These are phyloP conservation scores for Vigna trinervia DNA, from an alignment of 306 rosid species.

Conservation along the genomic window DNA sequence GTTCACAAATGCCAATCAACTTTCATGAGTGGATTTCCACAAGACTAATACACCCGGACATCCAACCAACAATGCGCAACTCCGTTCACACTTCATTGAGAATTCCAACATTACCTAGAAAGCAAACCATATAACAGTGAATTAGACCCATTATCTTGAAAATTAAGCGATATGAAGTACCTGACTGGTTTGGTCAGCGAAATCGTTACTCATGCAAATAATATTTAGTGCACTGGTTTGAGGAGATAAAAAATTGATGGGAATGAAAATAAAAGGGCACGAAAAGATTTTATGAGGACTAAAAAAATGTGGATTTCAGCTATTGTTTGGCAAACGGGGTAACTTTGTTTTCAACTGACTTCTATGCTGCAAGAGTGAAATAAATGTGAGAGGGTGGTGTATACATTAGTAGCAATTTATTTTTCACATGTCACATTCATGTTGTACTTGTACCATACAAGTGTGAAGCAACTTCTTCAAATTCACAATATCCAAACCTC, in stretches of 20 bases:
- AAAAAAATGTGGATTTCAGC: neutral
- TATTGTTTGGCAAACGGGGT: neutral
- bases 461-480: constrained; percentile 5
- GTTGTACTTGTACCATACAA: constrained; percentile 7
- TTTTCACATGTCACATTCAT: neutral
- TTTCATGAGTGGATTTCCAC: constrained; percentile 12
- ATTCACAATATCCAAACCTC: constrained; percentile 14
- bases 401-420: neutral
- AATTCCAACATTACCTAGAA: constrained; percentile 42
- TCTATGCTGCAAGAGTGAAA: neutral
- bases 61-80: constrained; percentile 31
- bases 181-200: neutral
- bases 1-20: constrained; percentile 12
- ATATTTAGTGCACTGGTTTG: neutral
- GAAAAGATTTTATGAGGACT: neutral
- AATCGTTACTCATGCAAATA: neutral
- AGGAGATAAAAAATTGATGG: neutral
- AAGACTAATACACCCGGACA: constrained; percentile 19
- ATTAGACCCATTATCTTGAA: constrained; percentile 12
- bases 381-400: neutral
- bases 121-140: constrained; percentile 3
- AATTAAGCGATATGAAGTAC: neutral
- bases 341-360: constrained; percentile 7
- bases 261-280: neutral
- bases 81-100: neutral